Evolutionary conservation across 73 alveolate species (phyloP), one percentile per base, ranked within the genome.

Genomic region (Symbiodinium natans): DNA sequence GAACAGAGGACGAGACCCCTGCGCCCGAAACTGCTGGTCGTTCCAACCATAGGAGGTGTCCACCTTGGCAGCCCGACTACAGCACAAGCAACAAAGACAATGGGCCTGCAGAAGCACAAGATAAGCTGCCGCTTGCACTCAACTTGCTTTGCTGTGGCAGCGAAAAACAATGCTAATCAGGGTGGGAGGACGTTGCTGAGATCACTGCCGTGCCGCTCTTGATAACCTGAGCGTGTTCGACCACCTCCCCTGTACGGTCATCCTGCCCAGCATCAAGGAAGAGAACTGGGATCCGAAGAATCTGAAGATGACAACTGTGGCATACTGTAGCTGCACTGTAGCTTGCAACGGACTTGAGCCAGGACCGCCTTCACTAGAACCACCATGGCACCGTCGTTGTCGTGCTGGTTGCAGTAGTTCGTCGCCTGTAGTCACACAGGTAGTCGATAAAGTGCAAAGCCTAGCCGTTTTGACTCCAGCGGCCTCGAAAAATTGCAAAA

Each of bases 351-450:
- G 34, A 36, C 36, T 38, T 75, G 29, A 8, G 41, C 23, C 25
- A 9, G 10, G 33, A 46, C 17, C 38, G 31, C 95, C 95, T 88
- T 88, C 8, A 92, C 98, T 27, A 92, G 82, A 43, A 92, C 98
- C 23, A 94, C 90, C 99, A 94, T 94, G 34, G 99, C 99, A 11
- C 99, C 99, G 59, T 89, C 99, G 52, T 94, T 94, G 94, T 94
- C 92, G 27, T 84, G 98, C 94, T 94, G 99, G 43, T 92, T 92
- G 83, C 99, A 94, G 68, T 94, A 94, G 96, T 94, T 92, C 39
- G 99, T 94, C 1, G 99, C 99, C 94, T 89, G 77, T 13, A 33
- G 73, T 21, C 27, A 33, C 0, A 15, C 29, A 74, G 10, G 38
- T 40, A 15, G 23, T 75, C 33, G 11, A 63, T 25, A 63, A 52